Evolutionary conservation across 208 protist genomes (phyloP), one percentile per base, ranked within the genome.

Genomic region (Borovskyia barvae): DNA sequence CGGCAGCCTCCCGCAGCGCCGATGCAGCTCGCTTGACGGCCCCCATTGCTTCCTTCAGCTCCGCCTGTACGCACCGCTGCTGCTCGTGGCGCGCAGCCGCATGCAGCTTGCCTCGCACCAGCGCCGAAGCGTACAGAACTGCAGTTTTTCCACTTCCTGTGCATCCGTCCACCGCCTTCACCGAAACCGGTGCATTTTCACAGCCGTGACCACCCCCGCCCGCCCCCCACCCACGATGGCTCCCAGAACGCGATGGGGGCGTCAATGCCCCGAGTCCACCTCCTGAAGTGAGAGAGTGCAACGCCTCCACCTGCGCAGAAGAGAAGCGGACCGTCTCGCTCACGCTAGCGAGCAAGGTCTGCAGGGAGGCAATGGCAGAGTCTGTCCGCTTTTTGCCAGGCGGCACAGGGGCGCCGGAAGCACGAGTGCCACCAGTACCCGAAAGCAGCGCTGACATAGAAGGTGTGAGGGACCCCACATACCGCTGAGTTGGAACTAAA

Each of bases 121-220:
- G 37, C 24, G 79, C 77, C 1, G 70, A 62, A 9, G 87, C 77
- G 47, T 75, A 72, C 26, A 92, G 70, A 6, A 92, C 58, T 28
- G 79, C 71, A 2, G 87, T 88, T 53, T 91, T 91, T 14, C 87
- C 87, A 42, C 82, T 89, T 15, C 87, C 87, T 2, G 74, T 74
- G 40, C 69, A 60, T 7, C 87, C 87, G 19, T 82, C 73, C 26
- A 86, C 62, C 24, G 75, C 55, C 29, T 67, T 64, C 39, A 93
- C 62, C 8, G 46, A 65, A 7, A 58, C 42, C n/a, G 54, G 70
- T 14, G 42, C 63, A 14, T 36, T 11, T 29, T 35, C 19, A 19
- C 20, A 42, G 19, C 46, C 53, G 30, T 48, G 37, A 28, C 17
- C 35, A n/a, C 39, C 47, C 28, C 40, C 19, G 45, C 41, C 51